Evolutionary conservation across 768 basidiomycete genomes (phyloP).

Genomic region (Tricholoma sp.): DNA sequence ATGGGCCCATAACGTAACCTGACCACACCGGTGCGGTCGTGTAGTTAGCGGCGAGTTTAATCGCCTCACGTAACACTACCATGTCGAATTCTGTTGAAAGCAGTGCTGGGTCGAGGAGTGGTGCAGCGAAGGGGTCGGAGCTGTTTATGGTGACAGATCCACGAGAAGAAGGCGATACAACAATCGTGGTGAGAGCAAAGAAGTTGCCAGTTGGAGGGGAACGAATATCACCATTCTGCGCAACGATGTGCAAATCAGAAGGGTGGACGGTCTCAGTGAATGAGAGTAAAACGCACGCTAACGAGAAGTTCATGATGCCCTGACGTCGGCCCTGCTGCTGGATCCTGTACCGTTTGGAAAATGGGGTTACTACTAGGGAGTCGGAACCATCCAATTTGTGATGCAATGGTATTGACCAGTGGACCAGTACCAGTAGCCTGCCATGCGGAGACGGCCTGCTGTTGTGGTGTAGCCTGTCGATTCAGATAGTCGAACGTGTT

Average conservation of each 20-base stretch:
- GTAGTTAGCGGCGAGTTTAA: background rate
- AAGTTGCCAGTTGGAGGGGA: no score
- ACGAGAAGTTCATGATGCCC: constrained; percentile 31
- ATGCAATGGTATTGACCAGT: constrained; percentile 19
- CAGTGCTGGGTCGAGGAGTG: constrained; percentile 19
- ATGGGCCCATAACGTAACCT: background rate
- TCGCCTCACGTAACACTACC: background rate
- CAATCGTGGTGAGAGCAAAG: no score
- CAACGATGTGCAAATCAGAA: no score
- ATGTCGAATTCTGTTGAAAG: constrained; percentile 13
- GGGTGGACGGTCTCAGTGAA: no score
- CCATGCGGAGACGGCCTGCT: constrained; percentile 15
- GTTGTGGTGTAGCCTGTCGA: background rate
- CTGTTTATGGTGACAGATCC: constrained; percentile 8
- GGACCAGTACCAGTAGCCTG: constrained; percentile 24
- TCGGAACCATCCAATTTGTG: constrained; percentile 24
- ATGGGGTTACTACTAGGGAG: constrained; percentile 11
- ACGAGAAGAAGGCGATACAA: background rate
- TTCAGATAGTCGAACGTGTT: background rate
- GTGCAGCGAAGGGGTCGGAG: constrained; percentile 3
- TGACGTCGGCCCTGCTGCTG: constrained; percentile 26
- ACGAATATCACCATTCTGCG: no score
- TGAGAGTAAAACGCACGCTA: constrained; percentile 15
- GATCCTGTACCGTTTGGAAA: constrained; percentile 14
- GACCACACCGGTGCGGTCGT: background rate